These are phyloP conservation scores for Fusarium multiceps DNA, from an alignment of 2,329 filamentous ascomycete genomes.

Conservation along the genomic window DNA sequence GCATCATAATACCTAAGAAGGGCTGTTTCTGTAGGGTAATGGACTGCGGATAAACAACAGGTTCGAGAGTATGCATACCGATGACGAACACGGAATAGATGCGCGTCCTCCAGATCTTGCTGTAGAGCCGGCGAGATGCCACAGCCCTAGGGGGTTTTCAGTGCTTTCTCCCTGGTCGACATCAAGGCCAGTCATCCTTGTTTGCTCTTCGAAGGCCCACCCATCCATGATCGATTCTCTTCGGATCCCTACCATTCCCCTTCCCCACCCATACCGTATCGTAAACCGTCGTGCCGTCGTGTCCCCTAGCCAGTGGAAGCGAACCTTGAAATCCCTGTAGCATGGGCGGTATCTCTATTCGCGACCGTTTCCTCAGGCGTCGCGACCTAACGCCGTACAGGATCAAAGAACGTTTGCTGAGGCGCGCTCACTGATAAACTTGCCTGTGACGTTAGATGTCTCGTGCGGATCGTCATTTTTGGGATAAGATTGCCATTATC, in stretches of 20 bases:
- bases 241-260: conserved; percentile 35
- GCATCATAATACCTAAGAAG: not conserved
- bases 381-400: conserved; percentile 17
- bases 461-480: not conserved
- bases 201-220: conserved; percentile 30
- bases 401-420: conserved; percentile 27
- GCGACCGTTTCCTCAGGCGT: conserved; percentile 35
- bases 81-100: conserved; percentile 30
- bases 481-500: not conserved
- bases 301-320: conserved; percentile 39
- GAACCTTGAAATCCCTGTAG: conserved; percentile 40
- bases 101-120: conserved; percentile 23
- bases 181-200: conserved; percentile 39
- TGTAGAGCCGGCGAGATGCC: conserved; percentile 18
- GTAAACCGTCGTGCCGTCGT: conserved; percentile 38
- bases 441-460: conserved; percentile 12
- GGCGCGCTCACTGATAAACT: conserved; percentile 23
- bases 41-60: not conserved
- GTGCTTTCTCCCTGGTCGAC: conserved; percentile 28
- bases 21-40: not conserved
- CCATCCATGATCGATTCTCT: conserved; percentile 43
- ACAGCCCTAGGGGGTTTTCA: conserved; percentile 38
- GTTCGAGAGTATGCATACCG: not conserved
- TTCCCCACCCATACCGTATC: conserved; percentile 38
- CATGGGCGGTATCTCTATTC: conserved; percentile 33